Conservation (phyloP, 163 green algal genomes). For the Chlamydomonas reinhardtii region DNA sequence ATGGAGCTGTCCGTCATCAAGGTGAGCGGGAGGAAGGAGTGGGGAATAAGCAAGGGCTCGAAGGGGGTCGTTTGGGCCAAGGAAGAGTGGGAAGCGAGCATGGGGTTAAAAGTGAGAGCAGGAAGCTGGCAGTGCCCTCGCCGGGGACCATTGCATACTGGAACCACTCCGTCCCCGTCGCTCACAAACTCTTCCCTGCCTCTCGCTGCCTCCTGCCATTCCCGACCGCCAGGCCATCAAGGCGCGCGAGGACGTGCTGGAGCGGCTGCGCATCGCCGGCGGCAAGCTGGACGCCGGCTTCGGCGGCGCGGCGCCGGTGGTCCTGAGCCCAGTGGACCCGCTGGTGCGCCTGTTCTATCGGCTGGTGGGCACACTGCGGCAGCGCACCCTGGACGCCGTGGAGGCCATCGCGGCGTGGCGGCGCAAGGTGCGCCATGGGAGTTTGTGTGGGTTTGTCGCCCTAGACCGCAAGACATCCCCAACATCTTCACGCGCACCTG, state of each 20-base stretch:
- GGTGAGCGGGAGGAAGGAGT: background rate
- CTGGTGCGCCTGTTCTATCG: conserved; percentile 62
- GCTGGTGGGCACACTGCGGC: conserved; percentile 52
- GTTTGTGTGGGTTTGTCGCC: background rate
- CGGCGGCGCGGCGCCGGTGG: conserved; percentile 45
- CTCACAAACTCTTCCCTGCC: no score
- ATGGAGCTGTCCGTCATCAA: conserved; percentile 58
- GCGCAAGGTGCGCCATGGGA: conserved; percentile 17
- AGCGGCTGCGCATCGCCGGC: conserved; percentile 49
- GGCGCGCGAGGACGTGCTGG: conserved; percentile 58
- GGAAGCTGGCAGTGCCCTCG: no score
- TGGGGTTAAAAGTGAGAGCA: no score
- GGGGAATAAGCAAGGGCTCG: no score
- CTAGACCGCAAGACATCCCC: no score
- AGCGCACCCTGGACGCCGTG: conserved; percentile 56
- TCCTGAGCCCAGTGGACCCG: conserved; percentile 52
- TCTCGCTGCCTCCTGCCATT: no score
- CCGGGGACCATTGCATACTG: no score
- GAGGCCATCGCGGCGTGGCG: conserved; percentile 58
- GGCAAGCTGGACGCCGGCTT: conserved; percentile 56
- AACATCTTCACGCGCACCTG: no score
- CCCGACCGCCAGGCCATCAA: conserved; percentile 53
- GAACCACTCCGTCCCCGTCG: no score
- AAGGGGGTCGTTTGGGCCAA: no score
- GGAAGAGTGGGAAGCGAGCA: no score